Conservation (phyloP, 2,329 filamentous ascomycete species). For the Colletotrichum chlorophyti region DNA sequence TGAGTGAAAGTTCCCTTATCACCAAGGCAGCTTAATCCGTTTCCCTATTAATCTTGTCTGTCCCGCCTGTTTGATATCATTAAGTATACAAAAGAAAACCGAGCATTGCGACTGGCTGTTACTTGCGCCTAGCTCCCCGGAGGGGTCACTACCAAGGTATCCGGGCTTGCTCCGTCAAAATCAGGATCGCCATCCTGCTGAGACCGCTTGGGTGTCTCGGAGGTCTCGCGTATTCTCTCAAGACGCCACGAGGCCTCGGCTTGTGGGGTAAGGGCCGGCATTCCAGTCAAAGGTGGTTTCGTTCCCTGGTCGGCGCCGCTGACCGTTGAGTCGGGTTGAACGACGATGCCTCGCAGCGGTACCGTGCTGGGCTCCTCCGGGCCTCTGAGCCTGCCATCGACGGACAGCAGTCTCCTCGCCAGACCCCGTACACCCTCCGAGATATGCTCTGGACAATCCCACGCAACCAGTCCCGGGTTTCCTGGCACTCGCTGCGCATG, state of each 20-base stretch:
- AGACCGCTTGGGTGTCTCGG: slow-evolving; percentile 19
- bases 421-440: slow-evolving; percentile 48
- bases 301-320: not conserved
- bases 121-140: not conserved
- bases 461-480: slow-evolving; percentile 51
- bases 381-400: slow-evolving; percentile 45
- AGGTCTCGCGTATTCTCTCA: slow-evolving; percentile 20
- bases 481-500: slow-evolving; percentile 47
- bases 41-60: no score
- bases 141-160: slow-evolving; percentile 26
- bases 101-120: not conserved
- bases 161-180: slow-evolving; percentile 25
- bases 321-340: not conserved
- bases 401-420: slow-evolving; percentile 44
- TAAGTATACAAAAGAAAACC: not conserved
- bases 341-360: slow-evolving; percentile 40
- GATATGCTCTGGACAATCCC: slow-evolving; percentile 56
- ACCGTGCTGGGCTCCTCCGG: slow-evolving; percentile 34
- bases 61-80: slow-evolving; percentile 25
- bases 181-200: slow-evolving; percentile 3
- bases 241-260: slow-evolving; percentile 15
- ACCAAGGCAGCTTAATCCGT: no score
- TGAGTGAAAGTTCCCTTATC: no score
- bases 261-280: slow-evolving; percentile 6
- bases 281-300: not conserved